Conservation (phyloP, 1,284 basidiomycete genomes). For the Taiwanofungus camphoratus region DNA sequence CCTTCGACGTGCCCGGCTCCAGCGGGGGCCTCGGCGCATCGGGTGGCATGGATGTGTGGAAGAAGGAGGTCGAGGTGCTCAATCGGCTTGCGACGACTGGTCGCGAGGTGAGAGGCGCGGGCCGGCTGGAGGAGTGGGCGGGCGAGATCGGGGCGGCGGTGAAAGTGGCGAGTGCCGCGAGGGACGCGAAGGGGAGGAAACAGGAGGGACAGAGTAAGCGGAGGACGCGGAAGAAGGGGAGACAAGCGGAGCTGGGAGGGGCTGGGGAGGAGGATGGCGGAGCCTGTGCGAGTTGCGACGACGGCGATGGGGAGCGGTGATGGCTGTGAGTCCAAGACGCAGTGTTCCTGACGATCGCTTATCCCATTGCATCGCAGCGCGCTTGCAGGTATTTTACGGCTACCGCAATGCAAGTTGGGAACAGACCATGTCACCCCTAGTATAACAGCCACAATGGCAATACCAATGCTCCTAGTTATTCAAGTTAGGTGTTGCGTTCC, state of each 20-base stretch:
- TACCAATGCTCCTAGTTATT: too few relatives aligned
- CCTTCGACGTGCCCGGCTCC: conserved; percentile 35
- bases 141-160: conserved; percentile 27
- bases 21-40: conserved; percentile 27
- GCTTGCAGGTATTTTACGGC: too few relatives aligned
- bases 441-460: too few relatives aligned
- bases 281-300: conserved; percentile 13
- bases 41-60: conserved; percentile 53
- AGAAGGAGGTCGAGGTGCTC: conserved; percentile 61
- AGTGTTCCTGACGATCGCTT: too few relatives aligned
- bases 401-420: too few relatives aligned
- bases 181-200: conserved; percentile 18
- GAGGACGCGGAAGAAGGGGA: conserved; percentile 14
- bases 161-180: conserved; percentile 15
- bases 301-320: too few relatives aligned
- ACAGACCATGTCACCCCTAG: too few relatives aligned
- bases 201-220: conserved; percentile 13
- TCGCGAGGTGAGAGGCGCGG: background rate
- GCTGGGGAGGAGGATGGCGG: conserved; percentile 19
- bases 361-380: too few relatives aligned
- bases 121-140: conserved; percentile 21
- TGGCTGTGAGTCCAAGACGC: too few relatives aligned
- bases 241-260: conserved; percentile 15
- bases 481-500: too few relatives aligned
- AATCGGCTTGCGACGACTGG: conserved; percentile 37